These are phyloP conservation scores for Gynandropsis gynandra DNA, from an alignment of 345 rosid genomes.

Conservation along the genomic window DNA sequence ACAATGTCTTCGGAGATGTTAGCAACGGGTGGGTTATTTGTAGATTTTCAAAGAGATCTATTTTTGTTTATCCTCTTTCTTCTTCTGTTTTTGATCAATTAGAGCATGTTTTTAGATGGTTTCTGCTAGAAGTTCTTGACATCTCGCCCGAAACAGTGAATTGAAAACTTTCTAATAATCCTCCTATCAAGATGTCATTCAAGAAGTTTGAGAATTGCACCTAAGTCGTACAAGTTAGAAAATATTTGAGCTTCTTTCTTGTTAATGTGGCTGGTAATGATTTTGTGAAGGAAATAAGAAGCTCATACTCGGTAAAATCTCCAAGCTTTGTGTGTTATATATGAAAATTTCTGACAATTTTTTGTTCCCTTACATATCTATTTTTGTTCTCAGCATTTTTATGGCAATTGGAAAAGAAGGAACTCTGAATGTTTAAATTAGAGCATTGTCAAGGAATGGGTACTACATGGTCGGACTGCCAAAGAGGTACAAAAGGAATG, in stretches of 20 bases:
- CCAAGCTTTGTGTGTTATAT: background rate
- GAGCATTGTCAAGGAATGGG: too few relatives aligned
- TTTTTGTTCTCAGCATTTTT: slow-evolving; percentile 54
- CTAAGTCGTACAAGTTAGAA: slow-evolving; percentile 58
- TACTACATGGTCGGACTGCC: too few relatives aligned
- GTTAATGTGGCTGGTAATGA: slow-evolving; percentile 88
- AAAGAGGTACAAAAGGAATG: too few relatives aligned
- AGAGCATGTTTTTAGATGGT: slow-evolving; percentile 89
- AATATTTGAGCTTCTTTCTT: too few relatives aligned
- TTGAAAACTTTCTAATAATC: slow-evolving; percentile 78
- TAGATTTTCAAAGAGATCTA: too few relatives aligned
- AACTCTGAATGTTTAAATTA: too few relatives aligned
- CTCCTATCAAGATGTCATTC: slow-evolving; percentile 92
- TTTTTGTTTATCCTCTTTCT: too few relatives aligned
- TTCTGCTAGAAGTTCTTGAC: slow-evolving; percentile 79
- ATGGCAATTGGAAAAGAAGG: slow-evolving; percentile 89
- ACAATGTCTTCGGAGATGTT: too few relatives aligned
- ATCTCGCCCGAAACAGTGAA: slow-evolving; percentile 61
- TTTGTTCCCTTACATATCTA: too few relatives aligned
- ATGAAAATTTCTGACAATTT: background rate
- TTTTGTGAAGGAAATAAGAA: slow-evolving; percentile 87
- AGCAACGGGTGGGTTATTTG: too few relatives aligned
- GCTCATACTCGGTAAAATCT: slow-evolving; percentile 52
- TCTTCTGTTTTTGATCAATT: too few relatives aligned
- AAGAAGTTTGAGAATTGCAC: slow-evolving; percentile 87